Conservation (phyloP, 768 basidiomycete species). For the Mycena polygramma region DNA sequence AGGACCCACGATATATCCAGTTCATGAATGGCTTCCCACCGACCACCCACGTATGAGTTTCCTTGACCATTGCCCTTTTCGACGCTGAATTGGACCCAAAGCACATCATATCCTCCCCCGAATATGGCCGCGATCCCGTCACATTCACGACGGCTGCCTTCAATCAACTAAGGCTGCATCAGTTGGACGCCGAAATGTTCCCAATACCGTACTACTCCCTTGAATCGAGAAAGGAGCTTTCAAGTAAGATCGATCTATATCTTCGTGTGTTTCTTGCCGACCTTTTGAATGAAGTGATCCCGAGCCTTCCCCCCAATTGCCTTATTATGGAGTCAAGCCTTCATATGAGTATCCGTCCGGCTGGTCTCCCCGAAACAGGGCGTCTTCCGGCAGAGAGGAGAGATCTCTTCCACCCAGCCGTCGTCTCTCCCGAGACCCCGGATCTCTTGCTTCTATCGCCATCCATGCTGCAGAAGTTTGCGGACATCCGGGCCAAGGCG, state of each 20-base stretch:
- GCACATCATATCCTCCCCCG: constrained; percentile 82
- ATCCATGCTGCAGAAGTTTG: constrained; percentile 54
- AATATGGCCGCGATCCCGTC: constrained; percentile 71
- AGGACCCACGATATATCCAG: constrained; percentile 73
- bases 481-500: constrained; percentile 51
- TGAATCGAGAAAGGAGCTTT: constrained; percentile 54
- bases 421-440: constrained; percentile 33
- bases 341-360: constrained; percentile 61
- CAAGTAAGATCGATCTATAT: constrained; percentile 44
- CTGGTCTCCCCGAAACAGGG: constrained; percentile 54
- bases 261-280: neutral
- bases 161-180: constrained; percentile 77
- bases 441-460: constrained; percentile 48
- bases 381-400: constrained; percentile 41
- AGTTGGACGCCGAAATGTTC: constrained; percentile 82
- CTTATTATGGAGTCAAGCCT: constrained; percentile 57
- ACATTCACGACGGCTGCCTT: constrained; percentile 74
- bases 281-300: constrained; percentile 45
- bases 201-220: constrained; percentile 70
- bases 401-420: constrained; percentile 58
- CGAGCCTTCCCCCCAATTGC: constrained; percentile 63
- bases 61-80: neutral
- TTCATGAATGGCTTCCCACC: constrained; percentile 81
- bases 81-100: constrained; percentile 47
- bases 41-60: constrained; percentile 67